Percentiles rank a stretch among this genome's conserved stretches.
phyloP scores from a whole-genome alignment of 2,329 filamentous ascomycete species.

The Alternaria consortialis region DNA sequence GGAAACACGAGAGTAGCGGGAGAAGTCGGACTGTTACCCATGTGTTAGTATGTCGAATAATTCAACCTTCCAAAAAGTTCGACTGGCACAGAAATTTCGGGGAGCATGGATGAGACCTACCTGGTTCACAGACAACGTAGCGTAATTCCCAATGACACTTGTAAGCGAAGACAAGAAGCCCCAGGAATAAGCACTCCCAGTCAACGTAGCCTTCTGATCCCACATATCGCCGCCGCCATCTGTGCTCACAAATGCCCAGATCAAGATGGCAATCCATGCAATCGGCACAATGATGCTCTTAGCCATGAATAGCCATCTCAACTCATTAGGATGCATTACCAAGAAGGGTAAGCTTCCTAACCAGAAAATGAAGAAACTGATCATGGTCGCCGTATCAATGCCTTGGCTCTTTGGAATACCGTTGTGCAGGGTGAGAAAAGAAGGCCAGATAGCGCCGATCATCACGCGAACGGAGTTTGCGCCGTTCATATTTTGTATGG shows the following conservation, averaged over 20 bases:
- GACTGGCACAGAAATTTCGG: too few species aligned
- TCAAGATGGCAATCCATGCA: constrained; percentile 69
- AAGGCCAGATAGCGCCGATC: constrained; percentile 66
- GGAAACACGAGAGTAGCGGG: constrained; percentile 59
- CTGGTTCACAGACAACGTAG: constrained; percentile 62
- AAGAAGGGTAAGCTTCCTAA: constrained; percentile 63
- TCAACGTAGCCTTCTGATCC: constrained; percentile 56
- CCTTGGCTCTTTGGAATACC: constrained; percentile 61
- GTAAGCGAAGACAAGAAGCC: constrained; percentile 62
- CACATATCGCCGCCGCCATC: constrained; percentile 62
- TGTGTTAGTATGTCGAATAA: constrained; percentile 21
- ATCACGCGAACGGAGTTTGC: constrained; percentile 63
- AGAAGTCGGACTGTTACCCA: constrained; percentile 63
- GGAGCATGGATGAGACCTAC: constrained; percentile 22
- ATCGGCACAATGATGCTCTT: constrained; percentile 61
- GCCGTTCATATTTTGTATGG: constrained; percentile 72
- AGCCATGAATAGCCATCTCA: constrained; percentile 63
- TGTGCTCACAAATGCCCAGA: constrained; percentile 68
- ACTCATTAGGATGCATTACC: constrained; percentile 64
- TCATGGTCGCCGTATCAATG: constrained; percentile 65
- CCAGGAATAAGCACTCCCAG: constrained; percentile 63
- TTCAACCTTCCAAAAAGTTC: too few species aligned
- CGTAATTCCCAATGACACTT: constrained; percentile 61
- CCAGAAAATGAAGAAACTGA: constrained; percentile 68
- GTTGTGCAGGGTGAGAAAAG: constrained; percentile 63